Evolutionary conservation across 2,329 filamentous ascomycete species (phyloP), one percentile per base, ranked within the genome.

Genomic region (Ascochyta viciae-villosae): DNA sequence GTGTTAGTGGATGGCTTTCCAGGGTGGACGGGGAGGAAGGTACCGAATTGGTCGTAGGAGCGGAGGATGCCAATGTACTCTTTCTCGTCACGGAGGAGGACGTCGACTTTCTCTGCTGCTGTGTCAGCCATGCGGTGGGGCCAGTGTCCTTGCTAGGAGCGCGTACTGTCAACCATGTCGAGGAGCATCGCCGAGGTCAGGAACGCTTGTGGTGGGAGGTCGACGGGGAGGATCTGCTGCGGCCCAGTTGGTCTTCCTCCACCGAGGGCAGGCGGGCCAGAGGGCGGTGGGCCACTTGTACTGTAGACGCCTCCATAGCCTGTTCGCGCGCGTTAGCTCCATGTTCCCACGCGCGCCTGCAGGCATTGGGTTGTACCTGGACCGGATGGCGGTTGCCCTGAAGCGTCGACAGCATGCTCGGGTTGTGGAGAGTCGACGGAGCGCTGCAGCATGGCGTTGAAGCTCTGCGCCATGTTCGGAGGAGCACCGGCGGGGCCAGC

Each of bases 41-140:
- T 87, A 96, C 93, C 94, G 73, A 96, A 98, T 77, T 99, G 95
- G 78, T 99, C 95, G 92, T 95, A 99, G 67, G 91, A 96, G 71
- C 95, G 85, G 65, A 99, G 80, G 42, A 98, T 91, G 27, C 95
- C 95, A 65, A 96, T 90, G 65, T 98, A 82, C 80, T 98, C 98
- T 68, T 94, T 87, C 59, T 96, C 95, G 74, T 99, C 95, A 66
- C 95, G 89, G 51, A 99, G 84, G 42, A 93, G 87, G 53, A 98
- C 85, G 79, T 97, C 87, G 57, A 99, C 87, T 80, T 99, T 99
- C 81, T 99, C 95, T 98, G 76, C 48, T 41, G 33, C 23, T 41
- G 45, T 58, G 62, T 68, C 50, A 68, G 50, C 59, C 19, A 43
- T 47, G 29, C 54, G 42, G 34, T 12, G 33, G n/a, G 13, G 50